A percentile compares a stretch with the other conserved stretches of the same genome.
phyloP scores from a whole-genome alignment of 345 rosid species.

The Microthlaspi erraticum region DNA sequence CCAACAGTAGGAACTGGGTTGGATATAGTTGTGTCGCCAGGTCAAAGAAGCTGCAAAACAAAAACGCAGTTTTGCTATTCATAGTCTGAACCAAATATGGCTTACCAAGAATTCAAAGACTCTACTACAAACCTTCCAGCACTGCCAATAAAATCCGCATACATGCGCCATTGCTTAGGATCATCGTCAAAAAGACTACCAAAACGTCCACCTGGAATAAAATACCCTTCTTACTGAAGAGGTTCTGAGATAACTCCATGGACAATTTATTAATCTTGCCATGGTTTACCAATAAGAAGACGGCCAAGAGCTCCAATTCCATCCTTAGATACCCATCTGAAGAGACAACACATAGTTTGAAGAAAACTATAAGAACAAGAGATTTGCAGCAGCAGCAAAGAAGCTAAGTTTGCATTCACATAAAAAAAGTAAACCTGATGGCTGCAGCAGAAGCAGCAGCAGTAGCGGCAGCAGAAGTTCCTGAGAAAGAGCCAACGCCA shows the following conservation, averaged over 20 bases:
- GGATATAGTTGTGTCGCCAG: slow-evolving; percentile 89
- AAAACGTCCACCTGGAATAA: slow-evolving; percentile 82
- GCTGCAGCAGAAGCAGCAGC: slow-evolving; percentile 77
- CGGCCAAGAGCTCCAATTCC: slow-evolving; percentile 98
- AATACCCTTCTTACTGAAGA: slow-evolving; percentile 29
- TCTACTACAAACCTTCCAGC: slow-evolving; percentile 74
- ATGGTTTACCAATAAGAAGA: slow-evolving; percentile 74
- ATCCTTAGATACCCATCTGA: slow-evolving; percentile 98
- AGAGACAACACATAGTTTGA: slow-evolving; percentile 32
- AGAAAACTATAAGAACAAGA: neutral
- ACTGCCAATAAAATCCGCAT: slow-evolving; percentile 98
- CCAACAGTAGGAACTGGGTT: slow-evolving; percentile 81
- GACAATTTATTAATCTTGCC: slow-evolving; percentile 25
- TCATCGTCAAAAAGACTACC: slow-evolving; percentile 93
- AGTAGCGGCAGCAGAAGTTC: slow-evolving; percentile 85
- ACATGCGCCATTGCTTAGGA: slow-evolving; percentile 99
- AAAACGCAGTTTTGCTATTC: neutral
- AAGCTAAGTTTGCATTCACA: neutral
- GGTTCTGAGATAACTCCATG: slow-evolving; percentile 33
- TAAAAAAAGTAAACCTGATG: slow-evolving; percentile 62
- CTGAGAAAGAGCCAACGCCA: slow-evolving; percentile 89
- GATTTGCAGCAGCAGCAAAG: too few species aligned
- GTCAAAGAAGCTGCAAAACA: slow-evolving; percentile 80
- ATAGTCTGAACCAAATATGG: slow-evolving; percentile 22
- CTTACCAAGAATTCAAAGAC: slow-evolving; percentile 12